These are phyloP conservation scores for Nidularia sp. DNA, from an alignment of 768 basidiomycete genomes.

Conservation along the genomic window DNA sequence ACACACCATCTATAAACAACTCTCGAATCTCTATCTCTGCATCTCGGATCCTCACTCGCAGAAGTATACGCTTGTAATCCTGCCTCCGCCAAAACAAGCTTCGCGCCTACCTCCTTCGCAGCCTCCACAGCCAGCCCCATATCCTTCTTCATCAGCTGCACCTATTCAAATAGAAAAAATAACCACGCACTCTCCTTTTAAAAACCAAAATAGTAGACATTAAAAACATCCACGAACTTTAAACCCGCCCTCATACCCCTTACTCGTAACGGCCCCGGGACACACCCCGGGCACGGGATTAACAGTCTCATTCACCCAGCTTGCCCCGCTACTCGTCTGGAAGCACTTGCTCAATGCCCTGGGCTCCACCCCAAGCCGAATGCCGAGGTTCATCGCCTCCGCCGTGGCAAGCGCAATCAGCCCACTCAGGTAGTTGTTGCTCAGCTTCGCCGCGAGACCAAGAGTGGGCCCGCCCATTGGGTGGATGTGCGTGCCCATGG, in stretches of 20 bases:
- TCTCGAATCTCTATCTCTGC: constrained; percentile 32
- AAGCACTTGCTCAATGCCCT: constrained; percentile 32
- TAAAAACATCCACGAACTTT: constrained; percentile 18
- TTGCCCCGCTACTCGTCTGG: constrained; percentile 34
- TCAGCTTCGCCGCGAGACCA: constrained; percentile 38
- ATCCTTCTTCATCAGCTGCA: constrained; percentile 44
- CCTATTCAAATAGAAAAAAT: constrained; percentile 12
- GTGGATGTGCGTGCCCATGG: constrained; percentile 31
- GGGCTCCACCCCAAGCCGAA: constrained; percentile 37
- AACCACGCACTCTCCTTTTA: too few species aligned
- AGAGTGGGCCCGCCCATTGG: constrained; percentile 33
- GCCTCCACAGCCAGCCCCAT: constrained; percentile 33
- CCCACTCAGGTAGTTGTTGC: constrained; percentile 39
- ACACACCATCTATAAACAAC: constrained; percentile 37
- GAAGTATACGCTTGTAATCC: constrained; percentile 32
- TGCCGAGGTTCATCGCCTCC: constrained; percentile 41
- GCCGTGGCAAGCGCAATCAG: constrained; percentile 36
- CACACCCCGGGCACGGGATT: constrained; percentile 43
- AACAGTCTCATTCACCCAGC: constrained; percentile 35
- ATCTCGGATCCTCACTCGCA: constrained; percentile 33
- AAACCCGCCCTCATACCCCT: constrained; percentile 37
- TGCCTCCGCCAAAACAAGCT: constrained; percentile 32
- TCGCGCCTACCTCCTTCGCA: constrained; percentile 30
- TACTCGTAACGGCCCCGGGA: constrained; percentile 36
- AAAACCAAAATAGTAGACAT: neutral